Conservation (phyloP, 805 yeast species). For the Schizosaccharomyces osmophilus region DNA sequence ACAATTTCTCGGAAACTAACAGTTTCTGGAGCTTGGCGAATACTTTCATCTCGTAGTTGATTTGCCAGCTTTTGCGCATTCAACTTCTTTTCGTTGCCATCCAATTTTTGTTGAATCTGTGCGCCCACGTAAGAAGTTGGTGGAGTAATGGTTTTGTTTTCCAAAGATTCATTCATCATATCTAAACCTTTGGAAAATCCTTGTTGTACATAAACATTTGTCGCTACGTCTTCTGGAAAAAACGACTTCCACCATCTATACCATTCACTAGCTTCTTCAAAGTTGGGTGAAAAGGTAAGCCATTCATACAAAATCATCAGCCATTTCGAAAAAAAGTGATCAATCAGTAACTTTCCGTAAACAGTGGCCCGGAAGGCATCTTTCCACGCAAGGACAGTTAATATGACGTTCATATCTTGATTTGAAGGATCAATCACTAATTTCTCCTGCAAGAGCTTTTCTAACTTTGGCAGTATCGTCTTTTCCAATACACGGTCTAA, state of each 20-base stretch:
- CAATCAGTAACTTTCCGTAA: slow-evolving; percentile 13
- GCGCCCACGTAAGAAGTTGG: background rate
- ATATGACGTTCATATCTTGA: slow-evolving; percentile 9
- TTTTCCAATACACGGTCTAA: slow-evolving; percentile 8
- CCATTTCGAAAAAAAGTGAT: slow-evolving; percentile 20
- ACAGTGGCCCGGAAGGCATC: slow-evolving; percentile 7
- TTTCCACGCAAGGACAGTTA: slow-evolving; percentile 11
- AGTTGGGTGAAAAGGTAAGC: slow-evolving; percentile 10
- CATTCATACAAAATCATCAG: slow-evolving; percentile 12
- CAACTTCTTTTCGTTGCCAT: background rate
- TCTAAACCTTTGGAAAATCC: slow-evolving; percentile 12
- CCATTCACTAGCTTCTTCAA: slow-evolving; percentile 13
- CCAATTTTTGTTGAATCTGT: background rate
- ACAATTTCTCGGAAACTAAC: slow-evolving; percentile 40
- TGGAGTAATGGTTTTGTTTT: slow-evolving; percentile 6
- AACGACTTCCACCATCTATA: slow-evolving; percentile 14
- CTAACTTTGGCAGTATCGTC: slow-evolving; percentile 10
- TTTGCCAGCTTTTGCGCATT: background rate
- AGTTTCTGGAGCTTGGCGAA: background rate
- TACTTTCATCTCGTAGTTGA: background rate
- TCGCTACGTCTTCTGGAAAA: slow-evolving; percentile 9
- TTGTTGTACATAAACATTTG: slow-evolving; percentile 4
- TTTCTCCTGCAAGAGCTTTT: slow-evolving; percentile 2
- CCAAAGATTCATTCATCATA: slow-evolving; percentile 14
- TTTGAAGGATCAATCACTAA: slow-evolving; percentile 12